Evolutionary conservation across 2,329 filamentous ascomycete species (phyloP), one percentile per base, ranked within the genome.

Genomic region (Fusarium sp.): DNA sequence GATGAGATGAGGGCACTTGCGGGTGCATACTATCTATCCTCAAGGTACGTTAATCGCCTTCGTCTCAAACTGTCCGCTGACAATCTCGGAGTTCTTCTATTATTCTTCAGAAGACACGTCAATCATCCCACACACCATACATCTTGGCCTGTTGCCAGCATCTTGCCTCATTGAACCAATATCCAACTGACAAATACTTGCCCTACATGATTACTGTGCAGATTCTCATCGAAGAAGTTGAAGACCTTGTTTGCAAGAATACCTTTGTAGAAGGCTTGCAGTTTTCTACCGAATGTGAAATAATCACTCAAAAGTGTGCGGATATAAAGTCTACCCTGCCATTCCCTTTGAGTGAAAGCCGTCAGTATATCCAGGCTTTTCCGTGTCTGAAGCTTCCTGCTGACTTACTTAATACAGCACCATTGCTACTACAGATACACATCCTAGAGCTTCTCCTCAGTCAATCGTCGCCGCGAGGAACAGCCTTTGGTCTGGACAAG

Each of bases 21-120:
- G 8, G 76, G 76, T 4, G 63, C 68, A 4, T 78, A 77, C 10
- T 78, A 78, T 15, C 32, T 78, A 6, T 71, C 74, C 0, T 78
- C 76, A 0, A 75, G 68, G 76, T 75, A 41, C 53, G 35, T n/a
- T 2, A 14, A 13, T 1, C 0, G 5, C 1, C 3, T 0, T 0
- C 0, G 1, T 2, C 1, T 4, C 2, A 13, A 3, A 3, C 1
- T 1, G 6, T 7, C 11, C 15, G 6, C 35, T 70, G 4, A 71
- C 2, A 3, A 2, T 0, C 0, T 24, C 2, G 3, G 4, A 78
- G 76, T 19, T 74, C 74, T 1, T 76, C 74, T 1, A 67, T 78
- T 1, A 55, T 78, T 13, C 67, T 78, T 3, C 76, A 78, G 20
- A 78, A 78, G 15, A 63, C 69, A 1, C 74, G 73, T 0, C 65